Evolutionary conservation across 2,329 filamentous ascomycete genomes (phyloP), one percentile per base, ranked within the genome.

Genomic region (Fusarium xylarioides): DNA sequence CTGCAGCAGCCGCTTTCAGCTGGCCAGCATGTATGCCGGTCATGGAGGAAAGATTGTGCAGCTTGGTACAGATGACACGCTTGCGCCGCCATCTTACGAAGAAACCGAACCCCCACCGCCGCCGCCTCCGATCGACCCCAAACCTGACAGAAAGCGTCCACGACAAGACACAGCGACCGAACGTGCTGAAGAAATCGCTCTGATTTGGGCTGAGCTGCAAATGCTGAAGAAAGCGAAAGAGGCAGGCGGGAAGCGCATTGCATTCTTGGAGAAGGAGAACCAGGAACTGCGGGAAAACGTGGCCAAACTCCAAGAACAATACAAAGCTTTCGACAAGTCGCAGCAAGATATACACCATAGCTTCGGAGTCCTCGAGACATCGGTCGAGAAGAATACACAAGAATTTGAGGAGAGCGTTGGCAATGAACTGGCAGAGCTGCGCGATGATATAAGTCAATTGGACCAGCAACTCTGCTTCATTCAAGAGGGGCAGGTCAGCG

Each of bases 21-120:
- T 72, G 32, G 59, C 63, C 28, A 68, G 68, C 30, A 68, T 72
- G 68, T 72, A 72, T 18, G 49, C 49, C 10, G 70, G 69, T 14
- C 28, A 40, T 10, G 67, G 69, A 35, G 69, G 53, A 42, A 71
- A 71, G 40, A 47, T 71, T 15, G 34, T 71, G 10, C 34, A 50
- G 7, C n/a, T 52, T 1, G 30, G 30, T 35, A 12, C 7, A 26
- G n/a, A 35, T 35, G 32, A 26, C 9, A 15, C 30, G 7, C n/a
- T 55, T 44, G 21, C 62, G 16, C 64, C 64, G 2, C 64, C 64
- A 6, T 66, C 62, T 0, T 67, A 67, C 7, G 18, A 60, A 11
- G 62, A 66, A 47, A 35, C 35, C 7, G 62, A 66, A n/a, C 14
- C 52, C 1, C 35, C 50, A 0, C 64, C 64, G 26, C 63, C 63